Evolutionary conservation across 352 stramenopile genomes (phyloP), one percentile per base, ranked within the genome.

Genomic region (Globisporangium cystogenes): DNA sequence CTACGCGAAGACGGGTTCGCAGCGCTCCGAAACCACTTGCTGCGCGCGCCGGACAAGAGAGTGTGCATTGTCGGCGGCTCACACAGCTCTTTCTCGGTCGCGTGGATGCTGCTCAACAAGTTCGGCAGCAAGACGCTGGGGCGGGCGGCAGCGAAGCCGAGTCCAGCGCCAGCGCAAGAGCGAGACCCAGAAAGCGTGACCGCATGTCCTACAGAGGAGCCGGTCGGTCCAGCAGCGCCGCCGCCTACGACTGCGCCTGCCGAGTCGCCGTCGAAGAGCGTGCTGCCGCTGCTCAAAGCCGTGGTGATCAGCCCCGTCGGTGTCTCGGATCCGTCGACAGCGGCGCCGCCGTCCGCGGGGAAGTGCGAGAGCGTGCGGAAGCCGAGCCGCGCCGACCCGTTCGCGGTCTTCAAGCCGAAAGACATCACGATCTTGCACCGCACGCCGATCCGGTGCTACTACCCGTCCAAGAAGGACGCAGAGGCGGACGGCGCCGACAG

Each of bases 341-440:
- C 49, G 64, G 4, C 46, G 24, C 29, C 46, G 3, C 26, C 18
- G 31, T 53, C 24, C 49, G 42, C 33, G 61, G 64, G 35, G 11
- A 62, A 53, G 35, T 23, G 20, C 16, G 33, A 62, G 20, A 62
- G 55, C 26, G 33, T 69, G 18, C 67, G 68, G 50, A 57, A 48
- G 27, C 33, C 21, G 6, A 59, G n/a, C 36, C 45, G 18, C 14
- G 54, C 49, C 33, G 11, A 63, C 51, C 43, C 39, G 41, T 37
- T 59, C 45, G 47, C 51, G 18, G 26, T 55, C 7, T 92, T 87
- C 46, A 75, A 77, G 20, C 55, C 77, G 2, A 89, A 86, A 41
- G 78, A 87, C 59, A 93, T 95, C 23, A 86, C 77, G 29, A 82
- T 95, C 35, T 43, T 95, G 41, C 81, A 96, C 47, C 80, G 86